A percentile compares a stretch with the other conserved stretches of the same genome.
Evolutionary conservation across 192 early-diverging fungal species (phyloP).

Genomic region (Lobosporangium transversale): DNA sequence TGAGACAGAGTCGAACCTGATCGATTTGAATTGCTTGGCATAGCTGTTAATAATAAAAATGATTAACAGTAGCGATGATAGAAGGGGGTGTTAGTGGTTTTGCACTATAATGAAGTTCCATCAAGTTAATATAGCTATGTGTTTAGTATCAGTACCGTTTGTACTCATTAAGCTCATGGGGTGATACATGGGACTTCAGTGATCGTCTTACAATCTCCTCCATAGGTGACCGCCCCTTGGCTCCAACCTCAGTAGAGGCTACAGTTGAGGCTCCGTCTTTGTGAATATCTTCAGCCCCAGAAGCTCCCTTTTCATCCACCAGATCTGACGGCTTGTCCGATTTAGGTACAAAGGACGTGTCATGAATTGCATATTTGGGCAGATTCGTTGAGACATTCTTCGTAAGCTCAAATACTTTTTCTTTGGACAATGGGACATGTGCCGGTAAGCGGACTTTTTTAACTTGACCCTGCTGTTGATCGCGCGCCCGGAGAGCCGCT

Average conservation of each 20-base stretch:
- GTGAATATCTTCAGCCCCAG: background rate
- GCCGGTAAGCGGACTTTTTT: constrained; percentile 23
- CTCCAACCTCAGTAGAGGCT: background rate
- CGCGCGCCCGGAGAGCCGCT: background rate
- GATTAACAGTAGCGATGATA: background rate
- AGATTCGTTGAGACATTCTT: constrained; percentile 50
- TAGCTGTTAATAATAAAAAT: constrained; percentile 11
- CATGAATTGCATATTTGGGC: constrained; percentile 39
- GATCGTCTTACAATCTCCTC: constrained; percentile 33
- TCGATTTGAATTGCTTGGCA: constrained; percentile 50
- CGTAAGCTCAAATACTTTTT: constrained; percentile 43
- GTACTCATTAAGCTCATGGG: constrained; percentile 37
- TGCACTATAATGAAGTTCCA: too few relatives aligned
- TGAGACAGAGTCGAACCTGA: constrained; percentile 45
- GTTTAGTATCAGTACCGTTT: constrained; percentile 5
- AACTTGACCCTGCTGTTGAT: constrained; percentile 3
- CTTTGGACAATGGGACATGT: constrained; percentile 26
- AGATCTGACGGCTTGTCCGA: background rate
- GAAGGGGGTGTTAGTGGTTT: background rate
- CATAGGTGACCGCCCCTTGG: constrained; percentile 24
- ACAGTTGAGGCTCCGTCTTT: background rate
- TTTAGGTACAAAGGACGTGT: constrained; percentile 19
- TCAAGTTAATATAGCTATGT: too few relatives aligned
- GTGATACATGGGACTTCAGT: constrained; percentile 14
- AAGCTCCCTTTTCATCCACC: background rate